Base-by-base conservation (phyloP, 495 filamentous ascomycete genomes). In the Lepidopterella palustris region DNA sequence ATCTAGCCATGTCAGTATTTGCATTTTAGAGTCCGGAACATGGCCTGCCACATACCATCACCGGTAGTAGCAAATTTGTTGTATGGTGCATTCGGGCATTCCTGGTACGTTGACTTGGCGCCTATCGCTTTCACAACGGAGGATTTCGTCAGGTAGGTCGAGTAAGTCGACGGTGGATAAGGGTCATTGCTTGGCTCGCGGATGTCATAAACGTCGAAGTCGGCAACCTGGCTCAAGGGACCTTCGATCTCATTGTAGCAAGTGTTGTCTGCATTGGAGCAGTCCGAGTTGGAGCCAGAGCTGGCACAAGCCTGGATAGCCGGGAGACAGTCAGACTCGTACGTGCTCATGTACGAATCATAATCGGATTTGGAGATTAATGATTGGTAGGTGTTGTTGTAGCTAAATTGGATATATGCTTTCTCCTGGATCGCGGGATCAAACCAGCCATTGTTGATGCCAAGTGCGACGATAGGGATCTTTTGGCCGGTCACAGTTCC, bases 401-500 rank as follows among this genome's bases (percentile, higher is more conserved):
- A 77, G 28, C 71, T 71, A 66, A 68, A 85, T 50, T 80, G 74
- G 42, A 82, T 67, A 61, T 80, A 81, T 9, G 78, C 67, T 61
- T 77, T 75, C 42, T 80, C 71, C 64, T 83, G 80, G 20, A 81
- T 70, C 4, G 45, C 52, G 11, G 76, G 57, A 55, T 82, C 80
- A 58, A 77, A 74, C 78, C 77, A 83, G 58, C 80, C 81, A 63
- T 84, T 83, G 70, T 79, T 82, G 62, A 85, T 75, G 15, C 79
- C 80, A 0, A 85, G 73, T 10, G 79, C 77, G 24, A 80, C 70
- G n/a, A 85, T 66, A 27, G 76, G 68, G 58, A 85, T 75, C 11
- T 76, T 73, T 39, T 82, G 68, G 15, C 78, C 79, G 2, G 59
- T 61, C 10, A 78, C 53, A 5, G 63, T 63, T 3, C 77, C 77